Evolutionary conservation across 108 stramenopile genomes (phyloP), one percentile per base, ranked within the genome.

Genomic region (Skeletonema menzelii): DNA sequence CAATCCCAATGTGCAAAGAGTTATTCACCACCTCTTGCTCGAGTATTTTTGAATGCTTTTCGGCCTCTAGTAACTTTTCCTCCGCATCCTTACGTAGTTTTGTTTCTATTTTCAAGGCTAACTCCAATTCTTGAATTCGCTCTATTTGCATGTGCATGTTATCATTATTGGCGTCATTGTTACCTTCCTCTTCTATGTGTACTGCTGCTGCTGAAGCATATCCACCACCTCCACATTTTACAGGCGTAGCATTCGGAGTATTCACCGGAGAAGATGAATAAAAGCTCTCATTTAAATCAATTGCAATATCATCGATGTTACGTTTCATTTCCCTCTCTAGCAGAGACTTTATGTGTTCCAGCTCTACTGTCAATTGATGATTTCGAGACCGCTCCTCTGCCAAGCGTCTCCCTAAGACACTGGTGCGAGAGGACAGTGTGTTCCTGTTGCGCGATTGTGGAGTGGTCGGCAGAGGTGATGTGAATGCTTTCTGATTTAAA

Each of bases 331-430:
- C 40, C 40, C 40, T 42, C n/a, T 42, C 40, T n/a, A 42, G n/a
- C 4, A n/a, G 15, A 42, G 15, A 3, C 15, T 42, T 42, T n/a
- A 42, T n/a, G 15, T 42, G 40, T 42, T 42, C 15, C 40, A 42
- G n/a, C 11, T 42, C 40, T 42, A n/a, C 15, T 42, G 15, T 30
- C 11, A 77, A 22, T 49, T 13, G 56, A 17, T 65, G 19, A 35
- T 77, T 77, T 47, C 49, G 65, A 14, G 61, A 55, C 2, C 69
- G 76, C 32, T 77, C 76, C 58, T 70, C 35, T 3, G 69, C 63
- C 15, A 70, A 59, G 24, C 61, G 32, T 15, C 56, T 44, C 4
- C 72, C 63, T 32, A 64, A 20, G 12, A 64, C 34, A 32, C 72
- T 64, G 55, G 72, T 53, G 34, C 37, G 72, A 8, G 72, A 63